Base-by-base conservation (phyloP, 176 grass and related monocot species). In the Tillandsia fasciculata region DNA sequence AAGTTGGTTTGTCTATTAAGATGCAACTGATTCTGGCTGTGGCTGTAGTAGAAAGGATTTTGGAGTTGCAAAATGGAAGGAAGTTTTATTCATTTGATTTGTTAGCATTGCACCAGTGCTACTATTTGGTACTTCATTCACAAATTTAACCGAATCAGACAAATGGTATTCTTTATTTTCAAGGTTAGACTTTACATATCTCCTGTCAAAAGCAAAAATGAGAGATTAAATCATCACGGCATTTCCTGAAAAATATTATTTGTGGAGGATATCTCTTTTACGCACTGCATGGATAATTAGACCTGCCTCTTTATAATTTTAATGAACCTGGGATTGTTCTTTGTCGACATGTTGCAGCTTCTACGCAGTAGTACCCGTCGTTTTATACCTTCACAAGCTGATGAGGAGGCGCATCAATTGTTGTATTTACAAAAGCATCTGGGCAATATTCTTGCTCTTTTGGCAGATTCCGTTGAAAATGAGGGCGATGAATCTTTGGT, bases 391-490 rank as follows among this genome's bases (percentile, higher is more conserved):
- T 77, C 75, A 69, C 75, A 77, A 77, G 66, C 53, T 50, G 75
- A 77, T 63, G 75, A 77, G 66, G 66, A 77, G 48, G 65, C 65
- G 48, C 75, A 77, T 69, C 75, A 77, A 53, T 69, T 77, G 13
- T 77, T 53, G 9, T 77, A 77, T 54, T 26, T 77, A 59, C 75
- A 77, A 23, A 77, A 77, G 75, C 75, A 77, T 77, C 58, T 77
- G 75, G 65, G 51, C n/a, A 77, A 77, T n/a, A 56, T 77, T 49
- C 65, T 77, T 26, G 18, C 20, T 53, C 66, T 77, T 24, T 63
- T 77, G 75, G 51, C 75, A 22, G 75, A 77, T 13, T 53, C 75
- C 17, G 29, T 63, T 61, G 75, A 77, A 69, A 33, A 53, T 10
- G 65, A 77, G 65, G 65, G 27, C 3, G 75, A 69, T 11, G 75